Evolutionary conservation across 495 filamentous ascomycete species (phyloP), one percentile per base, ranked within the genome.

Genomic region (Aspergillus olivimuriae): DNA sequence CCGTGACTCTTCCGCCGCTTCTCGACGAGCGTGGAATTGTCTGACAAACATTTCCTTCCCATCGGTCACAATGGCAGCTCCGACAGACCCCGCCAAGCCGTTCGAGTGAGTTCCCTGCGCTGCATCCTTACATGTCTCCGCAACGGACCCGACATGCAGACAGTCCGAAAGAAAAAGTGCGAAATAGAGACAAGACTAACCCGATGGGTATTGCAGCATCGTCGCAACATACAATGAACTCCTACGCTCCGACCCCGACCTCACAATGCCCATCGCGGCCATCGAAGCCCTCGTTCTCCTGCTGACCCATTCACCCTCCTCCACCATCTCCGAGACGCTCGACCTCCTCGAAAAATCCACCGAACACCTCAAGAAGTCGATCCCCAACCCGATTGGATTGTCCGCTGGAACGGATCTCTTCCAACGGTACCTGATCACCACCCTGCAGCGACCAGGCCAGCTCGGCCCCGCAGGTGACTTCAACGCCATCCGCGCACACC

Each of bases 331-430:
- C 61, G 92, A 98, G 66, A 94, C 90, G 33, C 81, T 96, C 53
- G 81, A 87, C 48, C 77, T 91, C 21, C 80, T 98, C 47, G 78
- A 81, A 57, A 76, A 75, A 21, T 81, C 87, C 45, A 87, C 86
- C 46, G 62, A 71, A 7, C 78, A 81, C 49, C 75, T 98, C 46
- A 88, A 88, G 61, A 66, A 69, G 41, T 74, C 81, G 11, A 80
- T 90, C 32, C 71, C 85, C 2, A 97, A 98, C 65, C 85, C 90
- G 11, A 87, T 97, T 49, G 68, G 90, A 19, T 76, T 96, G 16
- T 87, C 85, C 24, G 92, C 94, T 38, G 92, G 92, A 52, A 95
- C 91, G 52, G 90, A 96, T 61, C 76, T 96, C 44, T 97, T 97
- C 72, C 89, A 92, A 62, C 82, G 89, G 56, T 98, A 91, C 65